Percentiles rank a stretch among this genome's conserved stretches.
Conservation (phyloP, 805 yeast genomes). For the Saccharomyces jurei region DNA sequence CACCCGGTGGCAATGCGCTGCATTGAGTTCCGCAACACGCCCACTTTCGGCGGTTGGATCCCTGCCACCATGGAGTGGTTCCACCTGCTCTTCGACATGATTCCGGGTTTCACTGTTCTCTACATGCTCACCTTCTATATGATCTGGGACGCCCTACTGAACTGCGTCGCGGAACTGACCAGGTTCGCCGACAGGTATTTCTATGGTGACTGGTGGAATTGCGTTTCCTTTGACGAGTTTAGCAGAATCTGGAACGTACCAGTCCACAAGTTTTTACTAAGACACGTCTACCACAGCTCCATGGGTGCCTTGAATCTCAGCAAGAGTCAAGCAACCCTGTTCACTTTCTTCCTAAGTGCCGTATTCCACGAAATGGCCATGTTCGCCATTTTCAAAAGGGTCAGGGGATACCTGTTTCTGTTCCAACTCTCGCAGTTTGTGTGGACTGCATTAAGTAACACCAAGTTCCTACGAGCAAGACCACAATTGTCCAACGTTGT, state of each 20-base stretch:
- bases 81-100: constrained; percentile 52
- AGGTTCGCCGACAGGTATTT: constrained; percentile 84
- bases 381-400: constrained; percentile 73
- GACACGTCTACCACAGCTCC: constrained; percentile 92
- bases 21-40: constrained; percentile 37
- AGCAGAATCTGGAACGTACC: constrained; percentile 93
- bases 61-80: constrained; percentile 22
- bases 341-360: constrained; percentile 74
- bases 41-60: constrained; percentile 7
- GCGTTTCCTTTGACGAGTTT: constrained; percentile 87
- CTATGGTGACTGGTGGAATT: constrained; percentile 97
- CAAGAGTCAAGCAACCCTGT: constrained; percentile 59
- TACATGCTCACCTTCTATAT: constrained; percentile 76
- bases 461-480: constrained; percentile 47
- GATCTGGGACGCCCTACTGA: constrained; percentile 92
- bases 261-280: constrained; percentile 76
- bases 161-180: constrained; percentile 83
- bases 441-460: constrained; percentile 53
- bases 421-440: constrained; percentile 89
- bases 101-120: constrained; percentile 70
- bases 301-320: constrained; percentile 65
- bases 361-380: constrained; percentile 85
- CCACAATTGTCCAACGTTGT: constrained; percentile 66
- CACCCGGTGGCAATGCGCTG: constrained; percentile 68
- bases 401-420: constrained; percentile 71